Evolutionary conservation across 805 yeast genomes (phyloP), one percentile per base, ranked within the genome.

Genomic region (Kregervanrija delftensis): DNA sequence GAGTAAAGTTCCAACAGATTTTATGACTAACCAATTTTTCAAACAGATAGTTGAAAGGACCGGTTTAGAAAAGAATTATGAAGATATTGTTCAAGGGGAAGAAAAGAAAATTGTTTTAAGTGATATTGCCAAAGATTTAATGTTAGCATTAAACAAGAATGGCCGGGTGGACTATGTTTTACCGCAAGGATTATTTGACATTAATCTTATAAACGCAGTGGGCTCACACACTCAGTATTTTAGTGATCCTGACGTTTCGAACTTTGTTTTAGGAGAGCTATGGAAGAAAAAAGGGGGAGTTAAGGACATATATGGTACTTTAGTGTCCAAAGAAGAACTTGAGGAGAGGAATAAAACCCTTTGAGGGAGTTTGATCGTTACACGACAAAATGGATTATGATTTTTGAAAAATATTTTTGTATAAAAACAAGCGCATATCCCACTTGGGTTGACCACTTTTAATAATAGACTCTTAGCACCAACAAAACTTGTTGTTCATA

Each of bases 191-290:
- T 71, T 83, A 16, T 74, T 90, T 50, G 96, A 89, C 54, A 74
- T 89, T 15, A 85, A 95, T 30, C 62, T 88, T 33, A 71, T 91
- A 10, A 76, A 88, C 3, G 93, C 96, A 0, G 69, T 91, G 8
- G 86, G 86, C 41, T 93, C 98, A 0, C 99, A 91, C 62, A 79
- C 86, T 11, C 79, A 87, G 39, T 91, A 91, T 61, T 83, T 91
- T 59, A 96, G 88, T 58, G 95, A 88, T 53, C 73, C 79, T 41
- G 89, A 89, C 55, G 80, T 91, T 33, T 89, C 95, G 0, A 83
- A 83, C 1, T 90, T 91, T 53, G 61, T 91, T 5, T 63, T 90
- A 58, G 71, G 69, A 39, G 89, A 88, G 57, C 58, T 84, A 8
- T 58, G 59, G 61, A 45, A 48, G 33, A 38, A 40, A 13, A 37